Base-by-base conservation (phyloP, 2,329 filamentous ascomycete species). In the Fusarium mangiferae region DNA sequence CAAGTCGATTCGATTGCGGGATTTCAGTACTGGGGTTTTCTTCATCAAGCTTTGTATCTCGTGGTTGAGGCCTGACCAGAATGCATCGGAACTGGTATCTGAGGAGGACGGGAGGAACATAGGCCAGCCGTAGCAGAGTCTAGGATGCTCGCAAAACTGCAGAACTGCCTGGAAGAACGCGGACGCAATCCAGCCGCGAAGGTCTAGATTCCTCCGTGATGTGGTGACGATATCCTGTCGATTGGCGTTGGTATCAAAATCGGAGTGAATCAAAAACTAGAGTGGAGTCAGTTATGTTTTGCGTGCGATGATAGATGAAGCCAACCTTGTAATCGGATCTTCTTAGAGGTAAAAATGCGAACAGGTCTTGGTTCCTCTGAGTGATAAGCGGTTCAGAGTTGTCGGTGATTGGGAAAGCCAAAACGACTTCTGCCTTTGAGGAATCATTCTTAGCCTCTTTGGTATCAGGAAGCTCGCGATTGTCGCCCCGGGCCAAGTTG, bases 401-500 rank as follows among this genome's bases (percentile, higher is more conserved):
- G 0, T 22, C 26, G 4, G 54, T 68, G 12, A 77, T 38, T 3
- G 74, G 73, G 26, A 76, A 77, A 15, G 74, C 75, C 24, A 76
- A 22, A 5, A 49, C 46, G 20, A 49, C 46, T 30, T 49, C 46
- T 0, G 46, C 46, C 2, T 30, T 30, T 2, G 46, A 30, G 28
- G 28, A 49, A 49, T 6, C 10, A 9, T 30, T 49, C 46, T 49
- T 49, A 17, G 46, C 46, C 46, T 30, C 46, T 7, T 49, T 1
- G 14, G 28, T 30, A 3, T 49, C 46, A 18, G 28, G 46, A 49
- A 49, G 14, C 20, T 49, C 46, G 3, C 28, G 28, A 17, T 49
- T 49, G 20, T 49, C 46, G 20, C 46, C 30, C 28, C 20, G 28
- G 20, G 46, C 28, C 14, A 49, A 49, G 14, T 49, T n/a, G 10